These are phyloP conservation scores for Phlyctochytrium bullatum DNA, from an alignment of 192 early-diverging fungal genomes.

Conservation along the genomic window DNA sequence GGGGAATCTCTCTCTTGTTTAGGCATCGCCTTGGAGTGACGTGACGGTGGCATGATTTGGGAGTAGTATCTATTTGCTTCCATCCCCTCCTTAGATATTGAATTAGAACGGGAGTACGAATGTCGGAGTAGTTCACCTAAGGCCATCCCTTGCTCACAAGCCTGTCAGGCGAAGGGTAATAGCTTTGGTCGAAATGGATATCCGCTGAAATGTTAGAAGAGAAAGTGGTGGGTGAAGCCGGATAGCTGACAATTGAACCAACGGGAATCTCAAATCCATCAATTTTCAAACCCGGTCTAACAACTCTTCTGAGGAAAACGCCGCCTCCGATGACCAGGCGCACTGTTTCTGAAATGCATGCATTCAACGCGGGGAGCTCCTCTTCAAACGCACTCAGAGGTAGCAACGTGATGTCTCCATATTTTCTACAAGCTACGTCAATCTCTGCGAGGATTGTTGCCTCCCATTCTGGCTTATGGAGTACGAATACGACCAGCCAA, in stretches of 20 bases:
- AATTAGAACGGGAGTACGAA: too few relatives aligned
- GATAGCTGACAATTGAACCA: not conserved
- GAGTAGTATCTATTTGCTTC: too few relatives aligned
- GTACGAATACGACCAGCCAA: conserved; percentile 1
- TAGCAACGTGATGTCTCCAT: conserved; percentile 1
- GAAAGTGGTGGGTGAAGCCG: too few relatives aligned
- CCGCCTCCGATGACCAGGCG: not conserved
- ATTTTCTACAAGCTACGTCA: not conserved
- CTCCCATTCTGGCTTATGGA: not conserved
- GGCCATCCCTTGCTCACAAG: too few relatives aligned
- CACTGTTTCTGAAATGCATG: conserved; percentile 1
- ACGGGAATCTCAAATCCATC: not conserved
- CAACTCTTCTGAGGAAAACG: not conserved
- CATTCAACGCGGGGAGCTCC: not conserved
- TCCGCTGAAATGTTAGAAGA: too few relatives aligned
- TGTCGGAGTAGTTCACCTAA: too few relatives aligned
- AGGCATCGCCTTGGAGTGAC: too few relatives aligned
- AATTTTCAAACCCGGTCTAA: not conserved
- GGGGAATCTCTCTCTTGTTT: too few relatives aligned
- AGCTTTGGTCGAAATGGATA: too few relatives aligned
- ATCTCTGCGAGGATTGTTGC: not conserved
- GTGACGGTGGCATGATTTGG: too few relatives aligned
- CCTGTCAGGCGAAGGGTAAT: too few relatives aligned
- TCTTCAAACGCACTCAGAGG: not conserved
- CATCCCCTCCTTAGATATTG: too few relatives aligned